Percentiles rank a stretch among this genome's conserved stretches.
phyloP scores from a whole-genome alignment of 768 basidiomycete genomes.

The Krasilnikovozyma curviuscula region DNA sequence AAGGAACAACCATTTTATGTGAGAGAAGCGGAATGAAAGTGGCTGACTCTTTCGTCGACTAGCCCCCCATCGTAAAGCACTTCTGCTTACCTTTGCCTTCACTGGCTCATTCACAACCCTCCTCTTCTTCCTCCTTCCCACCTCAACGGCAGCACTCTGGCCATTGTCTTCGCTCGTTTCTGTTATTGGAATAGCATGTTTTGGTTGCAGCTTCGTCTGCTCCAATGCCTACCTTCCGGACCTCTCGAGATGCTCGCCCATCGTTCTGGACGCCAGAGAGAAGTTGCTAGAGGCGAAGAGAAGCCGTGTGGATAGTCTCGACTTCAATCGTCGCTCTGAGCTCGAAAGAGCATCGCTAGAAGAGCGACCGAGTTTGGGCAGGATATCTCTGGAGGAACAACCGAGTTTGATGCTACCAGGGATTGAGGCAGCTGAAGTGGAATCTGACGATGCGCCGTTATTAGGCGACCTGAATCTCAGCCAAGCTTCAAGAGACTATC shows the following conservation, averaged over 20 bases:
- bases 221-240: conserved; percentile 73
- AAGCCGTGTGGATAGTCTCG: background rate
- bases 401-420: conserved; percentile 9
- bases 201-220: conserved; percentile 69
- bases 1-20: background rate
- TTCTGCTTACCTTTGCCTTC: conserved; percentile 56
- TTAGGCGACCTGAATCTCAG: conserved; percentile 1
- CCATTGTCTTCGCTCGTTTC: conserved; percentile 47
- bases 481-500: background rate
- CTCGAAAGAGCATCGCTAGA: too few species aligned
- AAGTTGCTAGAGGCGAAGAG: conserved; percentile 6
- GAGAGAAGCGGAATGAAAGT: background rate
- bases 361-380: background rate
- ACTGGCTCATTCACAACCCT: conserved; percentile 50
- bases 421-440: background rate
- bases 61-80: conserved; percentile 51
- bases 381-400: background rate
- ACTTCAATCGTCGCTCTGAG: too few species aligned
- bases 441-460: conserved; percentile 1
- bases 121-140: conserved; percentile 45
- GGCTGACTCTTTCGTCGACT: conserved; percentile 18
- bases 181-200: conserved; percentile 61
- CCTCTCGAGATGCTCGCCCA: conserved; percentile 44
- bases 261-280: conserved; percentile 11
- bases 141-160: conserved; percentile 38